phyloP scores from a whole-genome alignment of 2,329 filamentous ascomycete genomes.

The Aspergillus eucalypticola region DNA sequence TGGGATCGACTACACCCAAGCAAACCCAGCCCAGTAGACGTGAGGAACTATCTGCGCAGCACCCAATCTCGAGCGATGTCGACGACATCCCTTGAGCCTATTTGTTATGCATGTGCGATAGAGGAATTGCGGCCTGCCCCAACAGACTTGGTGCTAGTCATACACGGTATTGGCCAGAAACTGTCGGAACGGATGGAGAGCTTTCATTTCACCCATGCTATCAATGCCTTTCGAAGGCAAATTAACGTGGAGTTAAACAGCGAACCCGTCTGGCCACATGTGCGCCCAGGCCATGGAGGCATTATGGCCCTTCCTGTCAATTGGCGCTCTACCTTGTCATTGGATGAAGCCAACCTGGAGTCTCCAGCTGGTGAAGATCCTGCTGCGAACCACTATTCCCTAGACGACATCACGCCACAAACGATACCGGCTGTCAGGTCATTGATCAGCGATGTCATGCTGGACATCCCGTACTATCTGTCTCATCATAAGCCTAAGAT shows the following conservation, averaged over 20 bases:
- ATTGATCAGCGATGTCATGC: slow-evolving; percentile 96
- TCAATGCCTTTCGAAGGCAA: slow-evolving; percentile 83
- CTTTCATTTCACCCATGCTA: slow-evolving; percentile 95
- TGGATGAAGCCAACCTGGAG: slow-evolving; percentile 74
- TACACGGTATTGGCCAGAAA: slow-evolving; percentile 96
- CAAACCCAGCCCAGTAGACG: slow-evolving; percentile 43
- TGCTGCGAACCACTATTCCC: slow-evolving; percentile 61
- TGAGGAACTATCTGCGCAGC: slow-evolving; percentile 44
- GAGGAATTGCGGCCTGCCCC: slow-evolving; percentile 68
- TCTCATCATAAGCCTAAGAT: slow-evolving; percentile 95
- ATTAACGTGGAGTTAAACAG: slow-evolving; percentile 81
- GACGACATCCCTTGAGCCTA: slow-evolving; percentile 28
- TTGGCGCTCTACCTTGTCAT: slow-evolving; percentile 84
- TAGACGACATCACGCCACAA: slow-evolving; percentile 89
- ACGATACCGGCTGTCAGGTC: slow-evolving; percentile 90
- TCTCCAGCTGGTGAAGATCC: slow-evolving; percentile 54
- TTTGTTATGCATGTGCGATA: slow-evolving; percentile 60
- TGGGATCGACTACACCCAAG: slow-evolving; percentile 74
- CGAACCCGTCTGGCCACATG: slow-evolving; percentile 69
- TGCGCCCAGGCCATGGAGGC: slow-evolving; percentile 76
- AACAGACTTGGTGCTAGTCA: slow-evolving; percentile 84
- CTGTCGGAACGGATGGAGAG: slow-evolving; percentile 91
- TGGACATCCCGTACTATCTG: slow-evolving; percentile 97
- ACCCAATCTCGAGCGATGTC: slow-evolving; percentile 35
- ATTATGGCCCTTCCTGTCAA: slow-evolving; percentile 95